Conservation (phyloP, 202 grass and related monocot genomes). For the Brachypodium distachyon region DNA sequence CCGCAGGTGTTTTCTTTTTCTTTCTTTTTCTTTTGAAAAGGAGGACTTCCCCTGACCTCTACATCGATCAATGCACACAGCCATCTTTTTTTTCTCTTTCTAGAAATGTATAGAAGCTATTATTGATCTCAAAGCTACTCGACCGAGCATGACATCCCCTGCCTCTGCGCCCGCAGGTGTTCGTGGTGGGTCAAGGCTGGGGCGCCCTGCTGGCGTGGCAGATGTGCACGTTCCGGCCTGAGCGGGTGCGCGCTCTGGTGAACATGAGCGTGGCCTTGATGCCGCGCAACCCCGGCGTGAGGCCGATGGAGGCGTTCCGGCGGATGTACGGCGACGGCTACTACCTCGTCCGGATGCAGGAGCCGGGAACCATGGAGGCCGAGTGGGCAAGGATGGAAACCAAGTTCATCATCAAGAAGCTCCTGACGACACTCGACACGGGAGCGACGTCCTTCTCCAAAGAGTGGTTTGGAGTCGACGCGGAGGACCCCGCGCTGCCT, state of each 20-base stretch:
- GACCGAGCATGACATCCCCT: too few relatives aligned
- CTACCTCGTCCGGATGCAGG: slow-evolving; percentile 37
- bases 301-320: slow-evolving; percentile 17
- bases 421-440: slow-evolving; percentile 22
- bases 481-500: slow-evolving; percentile 16
- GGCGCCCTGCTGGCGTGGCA: slow-evolving; percentile 40
- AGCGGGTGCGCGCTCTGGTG: slow-evolving; percentile 38
- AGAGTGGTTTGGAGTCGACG: not conserved
- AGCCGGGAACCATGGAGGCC: slow-evolving; percentile 17
- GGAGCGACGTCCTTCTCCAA: not conserved
- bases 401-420: slow-evolving; percentile 21
- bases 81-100: too few relatives aligned
- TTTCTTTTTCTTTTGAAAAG: too few relatives aligned
- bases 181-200: slow-evolving; percentile 47
- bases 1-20: slow-evolving; percentile 27
- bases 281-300: slow-evolving; percentile 18
- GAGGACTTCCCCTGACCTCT: too few relatives aligned
- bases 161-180: slow-evolving; percentile 11
- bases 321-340: slow-evolving; percentile 25
- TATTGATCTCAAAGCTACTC: too few relatives aligned
- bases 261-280: slow-evolving; percentile 41
- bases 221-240: slow-evolving; percentile 26
- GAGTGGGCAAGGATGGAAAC: slow-evolving; percentile 17
- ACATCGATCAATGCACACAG: too few relatives aligned
- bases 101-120: too few relatives aligned